Base-by-base conservation (phyloP, 331 rosid genomes). In the Phaseolus coccineus region DNA sequence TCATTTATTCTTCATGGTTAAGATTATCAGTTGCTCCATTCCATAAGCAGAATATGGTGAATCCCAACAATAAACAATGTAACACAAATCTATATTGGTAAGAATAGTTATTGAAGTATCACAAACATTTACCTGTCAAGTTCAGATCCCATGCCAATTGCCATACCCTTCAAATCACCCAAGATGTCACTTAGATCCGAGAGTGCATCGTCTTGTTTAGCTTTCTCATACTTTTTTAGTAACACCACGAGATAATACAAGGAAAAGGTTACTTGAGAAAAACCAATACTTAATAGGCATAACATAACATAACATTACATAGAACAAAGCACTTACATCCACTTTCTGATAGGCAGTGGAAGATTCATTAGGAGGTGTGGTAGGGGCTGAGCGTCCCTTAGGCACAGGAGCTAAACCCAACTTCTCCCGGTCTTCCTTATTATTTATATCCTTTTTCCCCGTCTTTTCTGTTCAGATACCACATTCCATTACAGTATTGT, bases 91-190 rank as follows among this genome's bases (percentile, higher is more conserved):
- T 19, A 19, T 19, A 19, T 19, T 19, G 22, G 22, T 35, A 35
- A 35, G 39, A 35, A 35, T 5, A 35, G 6, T 35, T 35, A 35
- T 9, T 50, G 19, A 14, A 53, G 8, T 13, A 51, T 50, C 40
- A 22, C 8, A 30, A 69, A 27, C 0, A 4, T 53, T 56, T 77
- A 94, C 99, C 87, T 91, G 72, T 91, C 87, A 48, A 96, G 89
- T 86, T 96, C 99, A 73, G 77, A 4, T 82, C 99, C 99, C 97
- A 96, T 96, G 63, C 76, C 83, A 69, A 84, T 13, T 4, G 99
- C 99, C 97, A 96, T 91, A 16, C 87, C 89, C 93, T 93, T 96
- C 92, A 96, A 86, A 87, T 93, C 99, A 16, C 97, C 99, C 84
- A 96, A 80, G 58, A 96, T 91, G 62, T 88, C 82, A 81, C 99